phyloP scores from a whole-genome alignment of 192 early-diverging fungal species.

The Gigaspora rosea region DNA sequence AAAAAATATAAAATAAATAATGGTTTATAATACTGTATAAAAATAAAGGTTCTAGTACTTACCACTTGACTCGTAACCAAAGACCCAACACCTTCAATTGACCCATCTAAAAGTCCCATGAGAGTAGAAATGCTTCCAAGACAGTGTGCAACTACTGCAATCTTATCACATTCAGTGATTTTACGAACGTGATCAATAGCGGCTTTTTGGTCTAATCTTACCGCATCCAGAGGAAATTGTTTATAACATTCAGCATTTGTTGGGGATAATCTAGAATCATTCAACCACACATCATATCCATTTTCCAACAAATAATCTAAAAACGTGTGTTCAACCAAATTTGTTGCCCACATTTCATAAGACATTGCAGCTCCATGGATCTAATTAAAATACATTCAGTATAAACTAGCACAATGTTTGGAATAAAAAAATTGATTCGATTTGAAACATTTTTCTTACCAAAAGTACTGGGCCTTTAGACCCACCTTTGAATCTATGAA shows the following conservation, averaged over 20 bases:
- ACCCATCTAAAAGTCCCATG: slow-evolving; percentile 46
- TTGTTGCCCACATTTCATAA: slow-evolving; percentile 44
- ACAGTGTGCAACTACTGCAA: slow-evolving; percentile 48
- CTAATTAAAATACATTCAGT: slow-evolving; percentile 19
- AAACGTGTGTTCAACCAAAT: slow-evolving; percentile 41
- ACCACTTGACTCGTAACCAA: slow-evolving; percentile 41
- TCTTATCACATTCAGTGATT: slow-evolving; percentile 41
- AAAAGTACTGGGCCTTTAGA: slow-evolving; percentile 43
- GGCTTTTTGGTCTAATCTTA: slow-evolving; percentile 38
- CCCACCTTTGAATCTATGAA: slow-evolving; percentile 42
- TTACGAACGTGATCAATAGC: slow-evolving; percentile 40
- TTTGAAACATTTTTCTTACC: slow-evolving; percentile 21
- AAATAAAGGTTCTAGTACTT: neutral
- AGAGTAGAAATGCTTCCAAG: slow-evolving; percentile 43
- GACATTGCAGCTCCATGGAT: slow-evolving; percentile 45
- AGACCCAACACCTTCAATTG: slow-evolving; percentile 46
- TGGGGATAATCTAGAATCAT: slow-evolving; percentile 43
- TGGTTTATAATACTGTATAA: too few species aligned
- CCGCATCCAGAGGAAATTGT: slow-evolving; percentile 37
- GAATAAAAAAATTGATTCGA: neutral
- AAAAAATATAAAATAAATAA: too few species aligned
- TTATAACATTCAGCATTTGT: slow-evolving; percentile 30
- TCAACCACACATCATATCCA: slow-evolving; percentile 50
- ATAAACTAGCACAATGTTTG: neutral
- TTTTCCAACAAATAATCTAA: slow-evolving; percentile 45